phyloP scores from a whole-genome alignment of 257 asterid species.

The Coffea canephora region DNA sequence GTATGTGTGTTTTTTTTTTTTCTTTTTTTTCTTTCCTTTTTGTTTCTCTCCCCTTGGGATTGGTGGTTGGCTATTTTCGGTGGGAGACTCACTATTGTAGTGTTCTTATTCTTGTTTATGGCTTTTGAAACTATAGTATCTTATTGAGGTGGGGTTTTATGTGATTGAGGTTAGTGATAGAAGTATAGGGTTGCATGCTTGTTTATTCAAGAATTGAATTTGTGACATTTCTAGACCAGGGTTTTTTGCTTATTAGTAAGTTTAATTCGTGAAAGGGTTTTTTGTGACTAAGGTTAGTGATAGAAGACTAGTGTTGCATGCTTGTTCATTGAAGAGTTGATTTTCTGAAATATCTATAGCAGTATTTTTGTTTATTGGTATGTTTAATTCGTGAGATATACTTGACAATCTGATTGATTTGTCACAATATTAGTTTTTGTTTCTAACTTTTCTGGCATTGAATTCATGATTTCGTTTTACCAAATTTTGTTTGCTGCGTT shows the following conservation, averaged over 20 bases:
- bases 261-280: background rate
- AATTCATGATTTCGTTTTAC: background rate
- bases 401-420: background rate
- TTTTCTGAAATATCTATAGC: background rate
- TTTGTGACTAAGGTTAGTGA: no score
- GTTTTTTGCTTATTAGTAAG: background rate
- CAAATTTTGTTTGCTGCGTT: background rate
- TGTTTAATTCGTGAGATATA: background rate
- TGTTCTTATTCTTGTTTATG: background rate
- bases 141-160: background rate
- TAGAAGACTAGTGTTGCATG: background rate
- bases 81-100: background rate
- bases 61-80: no score
- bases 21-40: background rate
- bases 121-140: background rate
- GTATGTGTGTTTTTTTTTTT: background rate
- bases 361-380: background rate
- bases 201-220: background rate
- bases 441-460: background rate
- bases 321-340: background rate
- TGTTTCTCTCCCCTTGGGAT: no score
- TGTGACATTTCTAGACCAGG: background rate
- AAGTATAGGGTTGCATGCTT: background rate
- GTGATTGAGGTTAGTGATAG: no score
- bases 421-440: no score